Percentiles rank a stretch among this genome's conserved stretches.
Evolutionary conservation across 1,284 basidiomycete species (phyloP).

Genomic region (Stygiomarasmius scandens): DNA sequence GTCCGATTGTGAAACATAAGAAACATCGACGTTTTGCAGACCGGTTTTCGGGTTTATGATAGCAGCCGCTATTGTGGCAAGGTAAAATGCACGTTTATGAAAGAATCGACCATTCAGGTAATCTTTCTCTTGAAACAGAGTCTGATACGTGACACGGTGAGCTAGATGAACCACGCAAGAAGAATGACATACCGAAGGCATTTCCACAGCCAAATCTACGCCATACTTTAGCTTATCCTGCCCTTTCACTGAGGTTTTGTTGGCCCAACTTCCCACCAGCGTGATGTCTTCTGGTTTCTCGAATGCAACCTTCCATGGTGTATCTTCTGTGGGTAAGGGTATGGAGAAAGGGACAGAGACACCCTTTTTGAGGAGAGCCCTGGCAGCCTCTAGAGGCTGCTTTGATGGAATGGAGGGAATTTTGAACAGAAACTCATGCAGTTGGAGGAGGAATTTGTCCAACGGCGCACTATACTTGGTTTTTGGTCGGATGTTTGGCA

Average conservation of each 20-base stretch:
- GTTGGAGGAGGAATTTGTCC: constrained; percentile 63
- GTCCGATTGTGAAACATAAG: constrained; percentile 62
- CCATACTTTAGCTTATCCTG: constrained; percentile 66
- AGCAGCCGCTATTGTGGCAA: constrained; percentile 78
- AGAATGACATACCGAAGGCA: constrained; percentile 72
- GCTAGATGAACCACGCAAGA: constrained; percentile 2
- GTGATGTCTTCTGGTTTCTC: constrained; percentile 67
- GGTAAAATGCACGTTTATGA: constrained; percentile 91
- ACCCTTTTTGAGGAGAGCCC: constrained; percentile 52
- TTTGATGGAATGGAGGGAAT: constrained; percentile 60
- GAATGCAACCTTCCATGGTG: constrained; percentile 78
- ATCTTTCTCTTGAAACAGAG: constrained; percentile 93
- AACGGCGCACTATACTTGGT: constrained; percentile 53
- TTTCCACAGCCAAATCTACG: constrained; percentile 85
- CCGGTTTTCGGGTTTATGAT: constrained; percentile 50
- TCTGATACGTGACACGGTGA: constrained; percentile 38
- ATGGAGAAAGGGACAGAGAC: constrained; percentile 65
- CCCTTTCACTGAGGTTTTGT: constrained; percentile 65
- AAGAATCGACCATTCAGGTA: constrained; percentile 90
- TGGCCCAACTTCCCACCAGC: constrained; percentile 79
- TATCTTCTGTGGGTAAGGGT: constrained; percentile 68
- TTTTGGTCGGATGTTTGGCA: constrained; percentile 80
- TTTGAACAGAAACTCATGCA: constrained; percentile 62
- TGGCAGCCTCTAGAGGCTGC: constrained; percentile 67
- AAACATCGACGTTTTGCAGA: constrained; percentile 54